phyloP scores from a whole-genome alignment of 2,329 filamentous ascomycete genomes.

The Colletotrichum tanaceti region DNA sequence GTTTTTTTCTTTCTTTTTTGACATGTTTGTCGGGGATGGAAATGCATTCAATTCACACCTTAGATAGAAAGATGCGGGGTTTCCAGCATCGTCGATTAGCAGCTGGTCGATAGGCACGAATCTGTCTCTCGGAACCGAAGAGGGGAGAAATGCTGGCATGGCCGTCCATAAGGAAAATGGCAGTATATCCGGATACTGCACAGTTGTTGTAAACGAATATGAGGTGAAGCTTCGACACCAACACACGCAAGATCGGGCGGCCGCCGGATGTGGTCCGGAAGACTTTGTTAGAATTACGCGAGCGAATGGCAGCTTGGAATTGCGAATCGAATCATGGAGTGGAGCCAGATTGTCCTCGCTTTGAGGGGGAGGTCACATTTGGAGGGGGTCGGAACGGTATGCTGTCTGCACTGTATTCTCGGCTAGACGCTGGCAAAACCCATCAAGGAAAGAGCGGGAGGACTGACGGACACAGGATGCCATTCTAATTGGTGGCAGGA shows the following conservation, averaged over 20 bases:
- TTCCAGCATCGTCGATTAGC: neutral
- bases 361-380: constrained; percentile 15
- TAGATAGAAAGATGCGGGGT: neutral
- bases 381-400: no score
- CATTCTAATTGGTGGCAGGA: constrained; percentile 16
- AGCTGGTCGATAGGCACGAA: neutral
- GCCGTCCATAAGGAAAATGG: no score
- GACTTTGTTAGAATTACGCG: constrained; percentile 12
- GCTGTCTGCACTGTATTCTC: constrained; percentile 18
- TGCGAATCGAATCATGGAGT: constrained; percentile 35
- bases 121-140: no score
- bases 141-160: neutral
- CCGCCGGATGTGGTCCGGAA: constrained; percentile 30
- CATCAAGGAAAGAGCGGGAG: constrained; percentile 5
- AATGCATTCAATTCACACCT: neutral
- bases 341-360: constrained; percentile 17
- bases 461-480: neutral
- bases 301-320: neutral
- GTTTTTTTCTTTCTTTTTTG: constrained; percentile 26
- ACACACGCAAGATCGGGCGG: constrained; percentile 3
- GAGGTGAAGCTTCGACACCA: neutral
- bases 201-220: neutral
- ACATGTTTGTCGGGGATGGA: constrained; percentile 1
- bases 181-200: neutral
- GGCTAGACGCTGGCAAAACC: neutral